Base-by-base conservation (phyloP, 164 flowering plant species). In the Sextonia rubra region DNA sequence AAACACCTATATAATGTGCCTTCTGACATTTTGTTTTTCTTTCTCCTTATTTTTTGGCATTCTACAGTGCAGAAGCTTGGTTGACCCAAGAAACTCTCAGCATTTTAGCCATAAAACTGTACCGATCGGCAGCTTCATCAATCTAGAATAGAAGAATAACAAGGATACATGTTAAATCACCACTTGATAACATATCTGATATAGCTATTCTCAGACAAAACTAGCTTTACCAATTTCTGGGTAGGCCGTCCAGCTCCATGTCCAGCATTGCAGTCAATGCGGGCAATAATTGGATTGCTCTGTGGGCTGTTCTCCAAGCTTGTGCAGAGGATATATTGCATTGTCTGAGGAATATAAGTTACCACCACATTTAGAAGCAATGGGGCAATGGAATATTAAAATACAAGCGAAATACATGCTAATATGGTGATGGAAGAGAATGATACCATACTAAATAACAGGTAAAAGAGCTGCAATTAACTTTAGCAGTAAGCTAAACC, bases 211-310 rank as follows among this genome's bases (percentile, higher is more conserved):
- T 6, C 3, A 9, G 24, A 63, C 5, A 11, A 12, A 20, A 9
- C 2, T 17, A n/a, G 15, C 23, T 15, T 74, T 83, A 90, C 99
- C 87, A 90, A 26, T 82, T 93, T 93, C 78, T 95, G 82, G 15
- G 98, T 95, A 23, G 99, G 99, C 60, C 91, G 94, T 20, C 99
- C 99, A 66, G 89, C 89, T 78, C 99, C 99, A 83, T 95, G 99
- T 20, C 99, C 99, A 71, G 99, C 88, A 76, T 95, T 93, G 67
- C 87, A 77, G 67, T 93, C 99, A 62, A 95, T 93, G 15, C 99
- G 91, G 12, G 90, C 98, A 75, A 95, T 80, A 18, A 95, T 93
- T 8, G 98, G 97, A 63, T 95, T 95, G 64, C 86, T 91, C 71
- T 95, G 99, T 22, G 89, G 97, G 79, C 92, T 93, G n/a, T 78